phyloP scores from a whole-genome alignment of 179 eudicot genomes.

The Spinacia oleracea region DNA sequence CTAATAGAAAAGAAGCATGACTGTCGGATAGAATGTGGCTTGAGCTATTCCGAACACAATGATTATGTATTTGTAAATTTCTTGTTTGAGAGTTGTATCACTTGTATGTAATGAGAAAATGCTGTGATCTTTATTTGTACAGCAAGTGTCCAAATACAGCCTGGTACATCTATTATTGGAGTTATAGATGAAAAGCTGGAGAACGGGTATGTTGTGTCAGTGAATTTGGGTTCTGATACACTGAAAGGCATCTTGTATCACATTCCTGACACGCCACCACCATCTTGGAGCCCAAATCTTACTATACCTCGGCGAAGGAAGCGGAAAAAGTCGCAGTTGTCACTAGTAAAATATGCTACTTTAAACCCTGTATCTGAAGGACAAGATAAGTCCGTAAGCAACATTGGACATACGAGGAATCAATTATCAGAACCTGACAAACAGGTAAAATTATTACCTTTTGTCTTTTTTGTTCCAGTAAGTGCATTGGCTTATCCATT shows the following conservation, averaged over 20 bases:
- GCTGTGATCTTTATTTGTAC: slow-evolving; percentile 24
- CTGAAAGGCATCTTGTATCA: slow-evolving; percentile 83
- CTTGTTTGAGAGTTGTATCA: neutral
- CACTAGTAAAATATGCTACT: slow-evolving; percentile 46
- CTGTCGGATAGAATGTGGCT: neutral
- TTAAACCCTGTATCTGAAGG: slow-evolving; percentile 53
- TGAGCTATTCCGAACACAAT: neutral
- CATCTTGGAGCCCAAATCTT: slow-evolving; percentile 36
- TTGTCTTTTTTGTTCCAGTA: neutral
- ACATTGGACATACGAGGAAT: slow-evolving; percentile 55
- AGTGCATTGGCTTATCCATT: neutral
- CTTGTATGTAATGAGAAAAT: neutral
- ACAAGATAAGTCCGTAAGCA: slow-evolving; percentile 48
- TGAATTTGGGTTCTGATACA: slow-evolving; percentile 61
- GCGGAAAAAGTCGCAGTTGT: slow-evolving; percentile 45
- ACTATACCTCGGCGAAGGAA: slow-evolving; percentile 32
- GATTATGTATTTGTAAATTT: slow-evolving; percentile 3
- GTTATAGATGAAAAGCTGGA: slow-evolving; percentile 77
- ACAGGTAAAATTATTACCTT: slow-evolving; percentile 40
- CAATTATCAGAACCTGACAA: slow-evolving; percentile 56
- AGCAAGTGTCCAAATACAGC: slow-evolving; percentile 45
- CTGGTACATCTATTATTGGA: slow-evolving; percentile 62
- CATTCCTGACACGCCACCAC: slow-evolving; percentile 33
- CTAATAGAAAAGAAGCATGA: neutral
- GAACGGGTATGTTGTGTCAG: slow-evolving; percentile 66